Evolutionary conservation across 805 yeast genomes (phyloP), one percentile per base, ranked within the genome.

Genomic region (Blastobotrys chiropterorum): DNA sequence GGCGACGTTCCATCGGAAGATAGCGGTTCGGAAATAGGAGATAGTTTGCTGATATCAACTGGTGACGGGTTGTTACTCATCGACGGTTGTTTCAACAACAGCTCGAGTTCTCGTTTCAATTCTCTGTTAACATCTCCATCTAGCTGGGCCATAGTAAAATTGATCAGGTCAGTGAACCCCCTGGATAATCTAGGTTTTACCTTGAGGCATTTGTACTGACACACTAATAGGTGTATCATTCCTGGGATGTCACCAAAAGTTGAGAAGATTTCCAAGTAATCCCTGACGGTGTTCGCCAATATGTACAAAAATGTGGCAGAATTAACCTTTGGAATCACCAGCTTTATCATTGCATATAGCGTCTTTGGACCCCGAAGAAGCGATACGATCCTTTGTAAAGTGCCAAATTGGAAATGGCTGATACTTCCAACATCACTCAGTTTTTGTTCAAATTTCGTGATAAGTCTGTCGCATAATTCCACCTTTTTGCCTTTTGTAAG

Each of bases 381-480:
- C 2, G 85, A 86, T 39, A 86, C 65, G 51, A 83, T 81, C 54
- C 78, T 76, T 51, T 86, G 68, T 6, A 86, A 72, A 8, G 72
- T 59, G 19, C 84, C 70, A 62, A 56, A 49, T 22, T 59, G 58
- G 11, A 47, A 42, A 4, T 52, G 31, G 11, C 38, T 31, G 6
- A 52, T 53, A 14, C 26, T 17, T 31, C 45, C 48, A n/a, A 49
- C 51, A 14, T 17, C 38, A 2, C 19, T 19, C 11, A 43, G 47
- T 38, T 16, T 47, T 8, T 40, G 20, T 13, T 53, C 57, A 19
- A 48, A 17, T 2, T 39, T 40, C 11, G 42, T 22, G 15, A 53
- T 21, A 1, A 56, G 15, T 54, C 48, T 40, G 16, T 53, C 56
- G 11, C 52, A 30, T 22, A 56, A 17, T 15, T 20, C 47, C 43